Evolutionary conservation across 768 basidiomycete species (phyloP), one percentile per base, ranked within the genome.

Genomic region (Daedaleopsis sinensis): DNA sequence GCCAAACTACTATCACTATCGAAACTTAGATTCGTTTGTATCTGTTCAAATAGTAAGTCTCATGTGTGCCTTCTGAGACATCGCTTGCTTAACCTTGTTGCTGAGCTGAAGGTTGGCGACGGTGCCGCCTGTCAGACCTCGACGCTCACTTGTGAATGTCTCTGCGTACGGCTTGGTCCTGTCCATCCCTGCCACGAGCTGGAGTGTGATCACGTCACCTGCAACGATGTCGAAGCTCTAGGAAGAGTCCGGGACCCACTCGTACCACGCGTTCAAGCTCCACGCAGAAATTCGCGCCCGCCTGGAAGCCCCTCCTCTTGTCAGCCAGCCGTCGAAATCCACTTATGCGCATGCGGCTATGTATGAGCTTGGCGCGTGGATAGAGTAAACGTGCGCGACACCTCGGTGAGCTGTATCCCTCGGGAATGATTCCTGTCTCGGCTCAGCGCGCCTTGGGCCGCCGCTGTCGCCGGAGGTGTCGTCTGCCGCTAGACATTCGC

Each of bases 251-350:
- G 52, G 42, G 3, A 47, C 44, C 67, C 71, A 73, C 62, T 71
- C 72, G 58, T 69, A 71, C 72, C 70, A 70, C 23, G 66, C 68
- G 64, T 39, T 19, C 59, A 53, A 55, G 52, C 24, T 42, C 21
- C 50, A 71, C 51, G 38, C 60, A 73, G 64, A 74, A 69, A 59
- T 73, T 73, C 47, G 71, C 62, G 10, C 74, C 73, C 12, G 74
- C 73, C 57, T 74, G 74, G 46, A 74, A 75, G 72, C 16, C 72
- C 70, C 16, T 57, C 62, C 0, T 59, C 63, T 52, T 71, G 27
- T 32, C n/a, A 27, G 24, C 55, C 46, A 56, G 37, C 74, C 74
- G 64, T 73, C 73, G 47, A 74, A 72, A 10, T 73, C 72, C 47
- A 75, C 71, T 72, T 72, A 75, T 19, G 70, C 70, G 32, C 71